phyloP scores from a whole-genome alignment of 2,329 filamentous ascomycete species.

The Dendrostoma leiphaemia region DNA sequence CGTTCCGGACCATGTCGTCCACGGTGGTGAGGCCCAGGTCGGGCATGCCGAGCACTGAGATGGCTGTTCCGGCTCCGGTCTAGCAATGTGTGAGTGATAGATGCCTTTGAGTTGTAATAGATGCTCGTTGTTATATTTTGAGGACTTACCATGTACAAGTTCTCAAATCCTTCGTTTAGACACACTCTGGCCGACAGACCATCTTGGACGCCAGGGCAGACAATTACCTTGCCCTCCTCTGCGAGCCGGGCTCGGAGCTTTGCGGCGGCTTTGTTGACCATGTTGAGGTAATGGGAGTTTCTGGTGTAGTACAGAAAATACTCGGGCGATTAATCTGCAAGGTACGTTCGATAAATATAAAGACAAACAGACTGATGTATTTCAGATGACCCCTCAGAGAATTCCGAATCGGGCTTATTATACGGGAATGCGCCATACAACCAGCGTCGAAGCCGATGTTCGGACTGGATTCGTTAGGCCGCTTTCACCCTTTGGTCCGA shows the following conservation, averaged over 20 bases:
- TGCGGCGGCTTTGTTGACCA: conserved; percentile 25
- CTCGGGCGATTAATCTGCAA: no score
- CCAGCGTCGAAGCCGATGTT: no score
- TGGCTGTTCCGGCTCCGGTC: conserved; percentile 61
- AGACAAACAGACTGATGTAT: no score
- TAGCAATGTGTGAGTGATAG: conserved; percentile 24
- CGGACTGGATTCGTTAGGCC: background rate
- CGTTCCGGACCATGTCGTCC: conserved; percentile 62
- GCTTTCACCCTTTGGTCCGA: background rate
- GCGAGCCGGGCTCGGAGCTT: conserved; percentile 40
- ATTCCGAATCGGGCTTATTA: no score
- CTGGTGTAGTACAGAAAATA: no score
- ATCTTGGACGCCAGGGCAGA: conserved; percentile 68
- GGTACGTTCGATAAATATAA: no score
- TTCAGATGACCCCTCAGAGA: no score
- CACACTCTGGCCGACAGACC: conserved; percentile 65
- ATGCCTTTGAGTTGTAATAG: background rate
- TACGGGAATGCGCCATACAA: no score
- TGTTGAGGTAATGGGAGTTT: no score
- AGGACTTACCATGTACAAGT: conserved; percentile 61
- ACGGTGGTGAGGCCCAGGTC: conserved; percentile 61
- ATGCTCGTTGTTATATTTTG: background rate
- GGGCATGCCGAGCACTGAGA: conserved; percentile 58
- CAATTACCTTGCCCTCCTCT: conserved; percentile 41
- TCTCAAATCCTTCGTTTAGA: conserved; percentile 60